Conservation (phyloP, 148 eudicot genomes). For the Rhododendron henanense region DNA sequence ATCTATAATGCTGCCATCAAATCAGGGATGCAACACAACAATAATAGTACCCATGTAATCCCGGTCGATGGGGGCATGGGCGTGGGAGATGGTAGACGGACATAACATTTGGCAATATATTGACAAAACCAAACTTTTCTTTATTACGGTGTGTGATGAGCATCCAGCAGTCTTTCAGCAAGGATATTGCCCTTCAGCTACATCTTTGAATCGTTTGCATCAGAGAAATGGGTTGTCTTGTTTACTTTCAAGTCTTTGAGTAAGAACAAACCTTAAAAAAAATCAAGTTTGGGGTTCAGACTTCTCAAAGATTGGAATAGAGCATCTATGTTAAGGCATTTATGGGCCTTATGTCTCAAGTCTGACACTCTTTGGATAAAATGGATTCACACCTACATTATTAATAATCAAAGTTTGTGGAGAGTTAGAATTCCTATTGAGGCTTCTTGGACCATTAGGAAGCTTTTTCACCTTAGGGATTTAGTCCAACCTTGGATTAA, state of each 20-base stretch:
- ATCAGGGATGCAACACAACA: not conserved
- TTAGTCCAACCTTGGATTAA: too few species aligned
- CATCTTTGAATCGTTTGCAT: not conserved
- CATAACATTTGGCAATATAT: not conserved
- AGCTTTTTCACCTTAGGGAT: too few species aligned
- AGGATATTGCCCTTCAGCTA: not conserved
- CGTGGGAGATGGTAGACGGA: not conserved
- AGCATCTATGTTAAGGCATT: too few species aligned
- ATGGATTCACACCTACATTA: too few species aligned
- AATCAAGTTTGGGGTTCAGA: too few species aligned
- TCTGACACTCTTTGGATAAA: too few species aligned
- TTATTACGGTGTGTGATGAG: not conserved
- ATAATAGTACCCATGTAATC: not conserved
- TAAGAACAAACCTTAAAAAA: constrained; percentile 3
- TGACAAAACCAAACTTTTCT: not conserved
- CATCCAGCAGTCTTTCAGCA: not conserved
- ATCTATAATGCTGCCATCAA: not conserved
- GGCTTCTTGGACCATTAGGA: too few species aligned
- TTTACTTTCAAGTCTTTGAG: constrained; percentile 5
- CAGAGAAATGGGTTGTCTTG: not conserved
- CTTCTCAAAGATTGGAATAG: too few species aligned
- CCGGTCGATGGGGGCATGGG: not conserved
- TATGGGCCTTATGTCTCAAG: too few species aligned
- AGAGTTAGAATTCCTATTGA: too few species aligned
- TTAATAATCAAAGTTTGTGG: too few species aligned